These are phyloP conservation scores for Galerina marginata DNA, from an alignment of 768 basidiomycete species.

Conservation along the genomic window DNA sequence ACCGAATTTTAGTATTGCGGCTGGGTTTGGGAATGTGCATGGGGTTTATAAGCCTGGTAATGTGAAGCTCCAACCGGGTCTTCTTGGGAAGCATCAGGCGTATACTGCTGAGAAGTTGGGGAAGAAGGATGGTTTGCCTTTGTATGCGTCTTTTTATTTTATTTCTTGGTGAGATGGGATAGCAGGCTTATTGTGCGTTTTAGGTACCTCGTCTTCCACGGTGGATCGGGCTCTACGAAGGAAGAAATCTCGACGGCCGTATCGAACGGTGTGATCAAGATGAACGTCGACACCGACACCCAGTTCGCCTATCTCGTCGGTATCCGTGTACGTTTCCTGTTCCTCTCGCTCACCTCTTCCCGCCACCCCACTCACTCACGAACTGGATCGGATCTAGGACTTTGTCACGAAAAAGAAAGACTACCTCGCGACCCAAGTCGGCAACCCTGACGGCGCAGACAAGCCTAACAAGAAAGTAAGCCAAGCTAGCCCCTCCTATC, in stretches of 20 bases:
- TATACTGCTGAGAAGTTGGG: conserved; percentile 73
- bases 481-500: neutral
- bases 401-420: conserved; percentile 86
- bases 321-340: conserved; percentile 58
- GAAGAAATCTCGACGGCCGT: conserved; percentile 96
- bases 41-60: conserved; percentile 99
- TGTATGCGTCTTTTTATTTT: conserved; percentile 56
- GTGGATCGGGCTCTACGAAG: conserved; percentile 96
- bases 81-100: conserved; percentile 90
- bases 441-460: conserved; percentile 95
- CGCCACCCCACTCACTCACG: neutral
- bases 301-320: conserved; percentile 91
- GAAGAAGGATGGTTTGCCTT: conserved; percentile 69
- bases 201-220: conserved; percentile 99
- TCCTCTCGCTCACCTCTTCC: neutral
- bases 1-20: conserved; percentile 97
- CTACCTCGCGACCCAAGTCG: conserved; percentile 90
- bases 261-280: conserved; percentile 93
- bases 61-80: conserved; percentile 89
- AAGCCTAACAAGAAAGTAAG: conserved; percentile 98
- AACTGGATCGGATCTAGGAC: conserved; percentile 52
- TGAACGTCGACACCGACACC: conserved; percentile 98
- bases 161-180: neutral
- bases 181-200: conserved; percentile 4
- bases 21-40: conserved; percentile 98